Conservation (phyloP, 441 rosid genomes). For the Gossypium lobatum region DNA sequence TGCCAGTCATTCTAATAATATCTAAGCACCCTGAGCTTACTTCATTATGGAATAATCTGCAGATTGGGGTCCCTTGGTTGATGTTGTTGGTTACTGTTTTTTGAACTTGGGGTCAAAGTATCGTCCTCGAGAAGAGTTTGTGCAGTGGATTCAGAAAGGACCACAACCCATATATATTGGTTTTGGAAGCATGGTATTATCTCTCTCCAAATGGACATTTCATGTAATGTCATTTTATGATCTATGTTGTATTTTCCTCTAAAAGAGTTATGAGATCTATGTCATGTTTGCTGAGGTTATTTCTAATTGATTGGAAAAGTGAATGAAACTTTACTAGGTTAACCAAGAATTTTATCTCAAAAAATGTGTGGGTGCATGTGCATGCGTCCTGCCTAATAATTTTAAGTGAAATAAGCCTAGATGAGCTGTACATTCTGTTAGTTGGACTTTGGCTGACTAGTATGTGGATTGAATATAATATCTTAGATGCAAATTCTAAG, state of each 20-base stretch:
- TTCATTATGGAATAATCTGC: constrained; percentile 27
- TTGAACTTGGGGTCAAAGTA: constrained; percentile 82
- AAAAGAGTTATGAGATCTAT: not conserved
- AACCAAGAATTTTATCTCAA: not conserved
- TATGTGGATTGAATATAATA: not conserved
- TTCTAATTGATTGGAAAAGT: not conserved
- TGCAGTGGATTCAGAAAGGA: constrained; percentile 75
- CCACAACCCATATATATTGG: constrained; percentile 81
- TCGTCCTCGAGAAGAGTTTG: constrained; percentile 61
- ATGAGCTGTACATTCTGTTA: not conserved
- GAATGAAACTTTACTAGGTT: not conserved
- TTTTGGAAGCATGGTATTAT: constrained; percentile 94
- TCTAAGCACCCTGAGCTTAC: not conserved
- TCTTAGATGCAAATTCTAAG: not conserved
- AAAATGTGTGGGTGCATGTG: not conserved
- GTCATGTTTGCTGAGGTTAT: not conserved
- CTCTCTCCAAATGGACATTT: not conserved
- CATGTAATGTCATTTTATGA: not conserved
- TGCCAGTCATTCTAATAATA: not conserved
- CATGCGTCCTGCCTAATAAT: not conserved
- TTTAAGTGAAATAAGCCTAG: not conserved
- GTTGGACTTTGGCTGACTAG: not conserved
- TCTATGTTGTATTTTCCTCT: not conserved
- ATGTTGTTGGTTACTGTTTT: constrained; percentile 97
- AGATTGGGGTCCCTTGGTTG: constrained; percentile 95